These are phyloP conservation scores for Hymenoscyphus fructigenus DNA, from an alignment of 2,329 filamentous ascomycete genomes.

Conservation along the genomic window DNA sequence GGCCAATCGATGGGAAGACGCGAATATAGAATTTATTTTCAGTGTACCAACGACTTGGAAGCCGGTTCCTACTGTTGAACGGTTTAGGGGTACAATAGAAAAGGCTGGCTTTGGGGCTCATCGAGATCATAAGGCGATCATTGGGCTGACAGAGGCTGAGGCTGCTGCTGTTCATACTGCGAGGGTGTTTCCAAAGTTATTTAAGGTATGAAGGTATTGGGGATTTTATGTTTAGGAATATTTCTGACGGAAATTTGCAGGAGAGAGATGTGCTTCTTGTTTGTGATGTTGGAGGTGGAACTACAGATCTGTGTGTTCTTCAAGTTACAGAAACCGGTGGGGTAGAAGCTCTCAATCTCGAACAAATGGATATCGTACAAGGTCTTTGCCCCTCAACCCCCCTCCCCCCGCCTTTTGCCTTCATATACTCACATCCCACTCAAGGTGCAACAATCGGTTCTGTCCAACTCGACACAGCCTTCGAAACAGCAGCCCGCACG, in stretches of 20 bases:
- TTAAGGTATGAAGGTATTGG: conserved; percentile 9
- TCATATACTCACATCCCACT: not conserved
- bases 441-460: conserved; percentile 36
- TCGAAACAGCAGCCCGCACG: conserved; percentile 37
- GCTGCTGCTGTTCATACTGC: conserved; percentile 52
- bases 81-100: conserved; percentile 36
- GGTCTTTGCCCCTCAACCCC: conserved; percentile 11
- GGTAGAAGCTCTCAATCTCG: conserved; percentile 31
- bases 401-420: too few relatives aligned
- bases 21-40: conserved; percentile 41
- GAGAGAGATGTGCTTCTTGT: conserved; percentile 45
- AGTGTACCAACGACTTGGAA: conserved; percentile 45
- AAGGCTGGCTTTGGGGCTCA: conserved; percentile 34
- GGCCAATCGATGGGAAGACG: conserved; percentile 28
- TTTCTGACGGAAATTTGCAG: not conserved
- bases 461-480: conserved; percentile 41
- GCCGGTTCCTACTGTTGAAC: conserved; percentile 37
- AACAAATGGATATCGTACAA: conserved; percentile 25
- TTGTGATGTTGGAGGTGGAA: conserved; percentile 52
- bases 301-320: conserved; percentile 41
- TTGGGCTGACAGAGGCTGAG: conserved; percentile 53
- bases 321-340: conserved; percentile 33
- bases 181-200: conserved; percentile 33
- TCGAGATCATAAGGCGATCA: conserved; percentile 40
- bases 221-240: not conserved